phyloP scores from a whole-genome alignment of 441 rosid genomes.

The Kokia cookei region DNA sequence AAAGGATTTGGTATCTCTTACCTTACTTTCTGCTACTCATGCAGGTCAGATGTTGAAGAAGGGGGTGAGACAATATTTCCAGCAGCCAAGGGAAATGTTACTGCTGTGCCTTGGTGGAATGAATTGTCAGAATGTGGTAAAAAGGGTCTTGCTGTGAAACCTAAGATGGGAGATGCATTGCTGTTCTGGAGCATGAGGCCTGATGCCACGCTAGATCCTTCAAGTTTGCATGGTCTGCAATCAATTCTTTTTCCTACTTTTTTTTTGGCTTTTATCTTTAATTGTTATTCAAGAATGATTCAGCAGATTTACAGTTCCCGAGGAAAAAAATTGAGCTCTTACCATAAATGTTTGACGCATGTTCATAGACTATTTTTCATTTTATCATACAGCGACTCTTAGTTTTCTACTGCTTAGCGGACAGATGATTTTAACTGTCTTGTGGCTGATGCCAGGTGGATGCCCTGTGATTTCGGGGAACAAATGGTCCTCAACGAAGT shows the following conservation, averaged over 20 bases:
- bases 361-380: background rate
- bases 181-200: slow-evolving; percentile 95
- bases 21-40: background rate
- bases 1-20: background rate
- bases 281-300: background rate
- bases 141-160: slow-evolving; percentile 76
- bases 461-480: slow-evolving; percentile 62
- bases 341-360: background rate
- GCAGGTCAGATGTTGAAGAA: slow-evolving; percentile 97
- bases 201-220: slow-evolving; percentile 69
- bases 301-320: background rate
- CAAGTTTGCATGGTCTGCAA: slow-evolving; percentile 84
- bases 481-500: slow-evolving; percentile 66
- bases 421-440: background rate
- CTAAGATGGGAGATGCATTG: slow-evolving; percentile 89
- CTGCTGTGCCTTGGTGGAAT: slow-evolving; percentile 82
- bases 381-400: background rate
- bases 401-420: background rate
- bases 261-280: background rate
- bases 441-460: slow-evolving; percentile 35
- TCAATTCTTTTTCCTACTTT: background rate
- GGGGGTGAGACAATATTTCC: slow-evolving; percentile 98
- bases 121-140: slow-evolving; percentile 89
- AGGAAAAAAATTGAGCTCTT: background rate
- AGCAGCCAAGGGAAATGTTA: slow-evolving; percentile 58